These are phyloP conservation scores for Spencermartinsiella europaea DNA, from an alignment of 805 yeast species.

Conservation along the genomic window DNA sequence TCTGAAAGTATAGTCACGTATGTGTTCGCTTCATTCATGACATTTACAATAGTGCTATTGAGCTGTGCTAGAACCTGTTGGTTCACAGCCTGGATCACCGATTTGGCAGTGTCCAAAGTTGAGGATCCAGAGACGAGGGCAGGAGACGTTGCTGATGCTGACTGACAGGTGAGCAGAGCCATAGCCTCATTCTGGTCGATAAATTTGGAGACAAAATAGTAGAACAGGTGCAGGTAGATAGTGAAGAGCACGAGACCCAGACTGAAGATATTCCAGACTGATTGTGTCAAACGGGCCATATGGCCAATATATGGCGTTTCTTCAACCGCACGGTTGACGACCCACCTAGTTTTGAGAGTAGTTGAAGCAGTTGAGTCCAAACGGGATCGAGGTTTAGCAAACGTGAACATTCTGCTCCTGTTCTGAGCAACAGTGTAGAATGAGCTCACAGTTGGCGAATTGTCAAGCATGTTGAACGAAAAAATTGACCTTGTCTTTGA, in stretches of 20 bases:
- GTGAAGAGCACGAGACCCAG: constrained; percentile 12
- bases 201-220: neutral
- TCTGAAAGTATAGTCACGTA: constrained; percentile 8
- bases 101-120: neutral
- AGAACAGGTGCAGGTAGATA: constrained; percentile 11
- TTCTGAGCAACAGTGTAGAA: constrained; percentile 17
- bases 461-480: neutral
- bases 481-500: too few relatives aligned
- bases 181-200: neutral
- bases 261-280: constrained; percentile 17
- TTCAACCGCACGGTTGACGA: constrained; percentile 11
- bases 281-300: constrained; percentile 15
- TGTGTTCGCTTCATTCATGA: neutral
- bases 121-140: neutral
- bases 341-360: neutral
- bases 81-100: constrained; percentile 4
- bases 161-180: neutral
- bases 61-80: constrained; percentile 10
- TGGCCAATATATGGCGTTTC: constrained; percentile 21
- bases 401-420: neutral
- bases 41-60: constrained; percentile 14
- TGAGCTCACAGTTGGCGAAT: constrained; percentile 16
- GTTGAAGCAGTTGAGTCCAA: neutral
- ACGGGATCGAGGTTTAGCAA: neutral
- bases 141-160: neutral